Evolutionary conservation across 2,329 filamentous ascomycete species (phyloP), one percentile per base, ranked within the genome.

Genomic region (Podosphaera fusca): DNA sequence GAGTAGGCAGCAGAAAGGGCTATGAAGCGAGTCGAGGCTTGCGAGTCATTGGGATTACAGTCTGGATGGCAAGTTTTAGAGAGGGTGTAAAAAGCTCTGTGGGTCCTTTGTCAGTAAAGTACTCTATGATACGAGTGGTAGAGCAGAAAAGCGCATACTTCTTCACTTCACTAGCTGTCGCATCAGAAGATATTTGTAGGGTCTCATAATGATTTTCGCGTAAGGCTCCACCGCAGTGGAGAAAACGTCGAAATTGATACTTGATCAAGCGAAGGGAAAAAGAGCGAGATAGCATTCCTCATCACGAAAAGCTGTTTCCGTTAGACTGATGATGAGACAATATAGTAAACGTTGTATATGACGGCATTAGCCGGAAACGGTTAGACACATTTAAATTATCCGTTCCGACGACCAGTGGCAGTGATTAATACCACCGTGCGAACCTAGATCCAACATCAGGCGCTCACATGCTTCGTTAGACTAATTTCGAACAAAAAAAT

Each of bases 21-120:
- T 69, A 88, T 80, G 75, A 95, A 98, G 67, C 82, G 85, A 58
- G 78, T 72, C 3, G 81, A 75, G 60, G 89, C 85, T 58, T 72
- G 67, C 3, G 85, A 84, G 70, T 95, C 84, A 63, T 77, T 67
- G 59, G 77, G 86, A 74, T 96, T 94, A 67, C 82, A 81, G 75
- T 98, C 92, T 0, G 92, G 92, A 70, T 98, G 92, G 75, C 95
- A 84, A 56, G 77, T 73, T 71, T 95, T 94, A 66, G 88, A 95
- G 68, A 96, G 85, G 60, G 77, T 71, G 75, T 95, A 96, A 78
- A 95, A 98, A 63, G 79, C 79, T 65, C 78, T 82, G 58, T 34
- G 35, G n/a, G 38, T 45, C 29, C 36, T 58, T 55, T 57, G 55
- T 29, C 7, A 36, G 36, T 35, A n/a, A 2, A 49, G 47, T 7